Evolutionary conservation across 352 stramenopile genomes (phyloP).

Genomic region (Thraustochytrium sp.): DNA sequence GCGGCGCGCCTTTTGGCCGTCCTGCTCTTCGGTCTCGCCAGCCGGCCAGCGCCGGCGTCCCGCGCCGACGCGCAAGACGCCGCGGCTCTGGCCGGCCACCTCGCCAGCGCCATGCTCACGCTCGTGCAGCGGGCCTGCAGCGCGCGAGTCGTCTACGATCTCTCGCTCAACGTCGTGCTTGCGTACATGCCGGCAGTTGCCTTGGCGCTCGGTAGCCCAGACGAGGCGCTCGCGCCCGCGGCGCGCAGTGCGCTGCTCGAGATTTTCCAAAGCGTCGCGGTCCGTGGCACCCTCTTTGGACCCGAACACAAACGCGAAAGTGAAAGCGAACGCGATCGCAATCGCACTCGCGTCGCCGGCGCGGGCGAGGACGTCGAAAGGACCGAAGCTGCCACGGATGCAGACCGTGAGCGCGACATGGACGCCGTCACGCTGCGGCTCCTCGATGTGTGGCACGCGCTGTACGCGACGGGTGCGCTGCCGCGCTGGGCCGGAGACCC

Average conservation of each 20-base stretch:
- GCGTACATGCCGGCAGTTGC: background rate
- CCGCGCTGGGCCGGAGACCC: background rate
- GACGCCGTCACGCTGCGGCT: background rate
- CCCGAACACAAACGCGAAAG: background rate
- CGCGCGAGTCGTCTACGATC: background rate
- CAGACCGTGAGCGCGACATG: background rate
- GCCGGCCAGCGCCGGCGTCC: no score
- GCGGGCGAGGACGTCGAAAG: background rate
- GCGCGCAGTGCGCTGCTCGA: background rate
- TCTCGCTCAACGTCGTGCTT: background rate
- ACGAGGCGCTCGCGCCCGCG: background rate
- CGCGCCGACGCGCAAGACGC: background rate
- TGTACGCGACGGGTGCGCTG: background rate
- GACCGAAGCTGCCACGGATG: background rate
- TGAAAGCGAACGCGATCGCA: no score
- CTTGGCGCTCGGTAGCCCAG: background rate
- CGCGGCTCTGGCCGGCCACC: background rate
- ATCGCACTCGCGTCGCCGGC: no score
- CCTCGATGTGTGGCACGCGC: slow-evolving; percentile 10
- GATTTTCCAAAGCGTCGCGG: slow-evolving; percentile 1
- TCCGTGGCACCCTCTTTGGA: background rate
- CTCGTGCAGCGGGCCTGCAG: slow-evolving; percentile 16
- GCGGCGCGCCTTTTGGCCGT: background rate
- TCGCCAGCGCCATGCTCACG: background rate
- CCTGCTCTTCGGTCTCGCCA: background rate